Evolutionary conservation across 129 eudicot genomes (phyloP).

Genomic region (Deinandra increscens): DNA sequence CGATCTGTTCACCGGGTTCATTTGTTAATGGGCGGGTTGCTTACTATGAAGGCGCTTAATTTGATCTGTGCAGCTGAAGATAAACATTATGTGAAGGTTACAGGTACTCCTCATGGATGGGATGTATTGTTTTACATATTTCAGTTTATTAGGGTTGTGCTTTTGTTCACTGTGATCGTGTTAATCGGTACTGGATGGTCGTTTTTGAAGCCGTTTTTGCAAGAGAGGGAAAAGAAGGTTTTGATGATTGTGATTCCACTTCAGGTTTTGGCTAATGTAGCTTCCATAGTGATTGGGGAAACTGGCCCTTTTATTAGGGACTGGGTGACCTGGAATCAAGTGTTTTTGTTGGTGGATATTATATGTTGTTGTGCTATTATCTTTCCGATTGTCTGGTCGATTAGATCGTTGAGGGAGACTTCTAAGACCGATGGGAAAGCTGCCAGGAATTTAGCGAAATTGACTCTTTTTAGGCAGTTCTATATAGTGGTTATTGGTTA

Average conservation of each 20-base stretch:
- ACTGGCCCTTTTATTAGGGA: constrained; percentile 39
- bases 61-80: constrained; percentile 38
- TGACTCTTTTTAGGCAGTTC: constrained; percentile 38
- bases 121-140: constrained; percentile 36
- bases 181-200: constrained; percentile 57
- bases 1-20: constrained; percentile 38
- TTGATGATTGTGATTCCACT: constrained; percentile 33
- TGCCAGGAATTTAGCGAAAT: constrained; percentile 33
- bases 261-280: constrained; percentile 39
- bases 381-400: constrained; percentile 46
- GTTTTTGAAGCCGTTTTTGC: constrained; percentile 38
- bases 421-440: constrained; percentile 54
- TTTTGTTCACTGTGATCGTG: constrained; percentile 38
- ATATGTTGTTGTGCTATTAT: constrained; percentile 38
- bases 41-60: constrained; percentile 39
- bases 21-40: constrained; percentile 37
- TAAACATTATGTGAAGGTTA: constrained; percentile 34
- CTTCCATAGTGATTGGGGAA: constrained; percentile 35
- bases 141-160: constrained; percentile 30
- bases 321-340: constrained; percentile 40
- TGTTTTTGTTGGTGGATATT: constrained; percentile 44
- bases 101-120: constrained; percentile 45
- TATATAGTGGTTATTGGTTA: constrained; percentile 35
- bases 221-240: constrained; percentile 34
- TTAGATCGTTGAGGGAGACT: constrained; percentile 27